Conservation (phyloP, 495 filamentous ascomycete species). For the Pseudomonodictys pantanalensis region DNA sequence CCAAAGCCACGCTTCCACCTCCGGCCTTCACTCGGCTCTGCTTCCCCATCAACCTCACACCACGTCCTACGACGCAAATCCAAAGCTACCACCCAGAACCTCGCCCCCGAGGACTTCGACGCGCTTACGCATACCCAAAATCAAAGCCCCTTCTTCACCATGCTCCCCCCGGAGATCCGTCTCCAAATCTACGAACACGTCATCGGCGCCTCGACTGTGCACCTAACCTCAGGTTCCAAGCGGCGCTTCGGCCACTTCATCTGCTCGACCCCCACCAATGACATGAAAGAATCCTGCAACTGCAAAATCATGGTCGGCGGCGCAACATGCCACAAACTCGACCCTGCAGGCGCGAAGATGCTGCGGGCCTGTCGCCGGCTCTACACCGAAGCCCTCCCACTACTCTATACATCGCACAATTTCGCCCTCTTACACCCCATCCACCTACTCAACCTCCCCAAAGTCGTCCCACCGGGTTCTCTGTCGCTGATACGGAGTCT, state of each 20-base stretch:
- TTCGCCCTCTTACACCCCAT: slow-evolving; percentile 28
- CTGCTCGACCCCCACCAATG: slow-evolving; percentile 27
- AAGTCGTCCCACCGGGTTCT: slow-evolving; percentile 10
- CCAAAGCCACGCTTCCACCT: neutral
- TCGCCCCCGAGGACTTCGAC: slow-evolving; percentile 9
- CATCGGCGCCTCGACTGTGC: slow-evolving; percentile 12
- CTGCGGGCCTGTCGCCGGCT: slow-evolving; percentile 19
- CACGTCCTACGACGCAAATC: slow-evolving; percentile 17
- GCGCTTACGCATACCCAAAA: slow-evolving; percentile 12
- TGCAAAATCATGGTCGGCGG: slow-evolving; percentile 24
- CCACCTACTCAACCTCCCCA: slow-evolving; percentile 31
- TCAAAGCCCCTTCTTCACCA: slow-evolving; percentile 17
- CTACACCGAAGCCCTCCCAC: slow-evolving; percentile 24
- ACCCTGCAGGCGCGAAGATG: neutral
- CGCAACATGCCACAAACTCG: slow-evolving; percentile 1
- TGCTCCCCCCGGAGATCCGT: slow-evolving; percentile 28
- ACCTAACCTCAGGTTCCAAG: slow-evolving; percentile 23
- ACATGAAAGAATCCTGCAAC: slow-evolving; percentile 9
- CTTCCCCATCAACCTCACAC: too few species aligned
- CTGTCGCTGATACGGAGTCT: slow-evolving; percentile 26
- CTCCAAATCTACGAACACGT: slow-evolving; percentile 22
- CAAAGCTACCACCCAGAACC: neutral
- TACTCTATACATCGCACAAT: slow-evolving; percentile 23
- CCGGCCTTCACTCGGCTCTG: too few species aligned
- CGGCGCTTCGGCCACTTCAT: slow-evolving; percentile 25